Evolutionary conservation across 2,329 filamentous ascomycete species (phyloP), one percentile per base, ranked within the genome.

Genomic region (Plectosphaerella cucumerina): DNA sequence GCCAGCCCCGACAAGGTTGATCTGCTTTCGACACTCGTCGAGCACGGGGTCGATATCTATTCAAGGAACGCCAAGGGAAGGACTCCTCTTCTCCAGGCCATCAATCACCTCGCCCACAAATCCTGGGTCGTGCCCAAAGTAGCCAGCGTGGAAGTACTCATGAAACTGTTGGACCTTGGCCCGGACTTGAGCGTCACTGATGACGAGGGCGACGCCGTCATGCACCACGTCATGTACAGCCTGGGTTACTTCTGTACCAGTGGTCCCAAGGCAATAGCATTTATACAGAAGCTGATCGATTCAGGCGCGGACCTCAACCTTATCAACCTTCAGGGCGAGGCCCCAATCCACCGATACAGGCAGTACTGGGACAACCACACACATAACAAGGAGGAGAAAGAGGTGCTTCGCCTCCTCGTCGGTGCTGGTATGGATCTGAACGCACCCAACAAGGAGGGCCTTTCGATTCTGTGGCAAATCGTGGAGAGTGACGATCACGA

Each of bases 381-480:
- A 11, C 26, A 31, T 2, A 4, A 6, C 5, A 5, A 15, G 1
- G 1, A 8, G 4, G 5, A 37, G 6, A 18, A 15, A 12, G 41
- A 48, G 6, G 34, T 51, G 10, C 6, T 53, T 4, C 44, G 54
- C 5, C 9, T 51, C 0, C 31, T 60, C 10, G 33, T 62, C 1
- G 42, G 54, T n/a, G 56, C 58, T 2, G 62, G 62, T 1, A 58
- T 57, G 6, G 56, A 64, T 45, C 58, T 63, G 34, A 54, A 56
- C 23, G 52, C 53, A 3, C 31, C 44, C 5, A 53, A 60, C 43
- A 52, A 44, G 9, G 10, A 49, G 4, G 60, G 61, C 6, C 45
- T 43, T 1, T 58, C 57, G 3, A 8, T 57, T 0, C 23, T 62
- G n/a, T 60, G 39, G 39, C 4, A 3, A 18, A 21, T 42, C 11